Percentiles rank a stretch among this genome's conserved stretches.
Evolutionary conservation across 495 filamentous ascomycete species (phyloP).

Genomic region (Penicillium diatomitis): DNA sequence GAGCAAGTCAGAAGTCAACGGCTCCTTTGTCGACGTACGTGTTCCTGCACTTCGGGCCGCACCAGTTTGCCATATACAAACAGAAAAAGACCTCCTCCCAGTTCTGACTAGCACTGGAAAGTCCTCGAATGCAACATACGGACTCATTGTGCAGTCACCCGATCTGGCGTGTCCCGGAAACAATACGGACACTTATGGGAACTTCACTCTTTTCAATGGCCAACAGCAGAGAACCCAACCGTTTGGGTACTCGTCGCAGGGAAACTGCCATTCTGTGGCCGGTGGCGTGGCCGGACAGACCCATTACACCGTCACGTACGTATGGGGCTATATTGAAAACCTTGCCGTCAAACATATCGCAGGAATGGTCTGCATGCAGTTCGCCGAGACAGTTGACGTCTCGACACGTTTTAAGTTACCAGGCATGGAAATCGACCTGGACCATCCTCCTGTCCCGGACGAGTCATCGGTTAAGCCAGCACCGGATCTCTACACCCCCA

Average conservation of each 20-base stretch:
- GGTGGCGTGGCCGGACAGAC: not conserved
- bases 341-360: not conserved
- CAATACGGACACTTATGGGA: not conserved
- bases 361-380: not conserved
- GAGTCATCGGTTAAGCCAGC: conserved; percentile 1
- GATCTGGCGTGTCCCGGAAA: conserved; percentile 1
- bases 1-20: not conserved
- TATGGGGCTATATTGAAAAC: not conserved
- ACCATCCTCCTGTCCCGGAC: not conserved
- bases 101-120: not conserved
- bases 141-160: not conserved
- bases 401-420: conserved; percentile 1
- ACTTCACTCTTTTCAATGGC: not conserved
- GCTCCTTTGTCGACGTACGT: not conserved
- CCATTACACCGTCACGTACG: too few relatives aligned
- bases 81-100: not conserved
- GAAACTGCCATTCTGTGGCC: not conserved
- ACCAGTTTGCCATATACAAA: not conserved
- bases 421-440: not conserved
- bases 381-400: not conserved
- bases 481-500: not conserved
- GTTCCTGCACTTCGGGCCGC: conserved; percentile 2
- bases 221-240: not conserved
- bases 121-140: not conserved
- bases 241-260: conserved; percentile 1